A percentile compares a stretch with the other conserved stretches of the same genome.
Evolutionary conservation across 2,329 filamentous ascomycete genomes (phyloP).

Genomic region (Dactylellina drechsleri): DNA sequence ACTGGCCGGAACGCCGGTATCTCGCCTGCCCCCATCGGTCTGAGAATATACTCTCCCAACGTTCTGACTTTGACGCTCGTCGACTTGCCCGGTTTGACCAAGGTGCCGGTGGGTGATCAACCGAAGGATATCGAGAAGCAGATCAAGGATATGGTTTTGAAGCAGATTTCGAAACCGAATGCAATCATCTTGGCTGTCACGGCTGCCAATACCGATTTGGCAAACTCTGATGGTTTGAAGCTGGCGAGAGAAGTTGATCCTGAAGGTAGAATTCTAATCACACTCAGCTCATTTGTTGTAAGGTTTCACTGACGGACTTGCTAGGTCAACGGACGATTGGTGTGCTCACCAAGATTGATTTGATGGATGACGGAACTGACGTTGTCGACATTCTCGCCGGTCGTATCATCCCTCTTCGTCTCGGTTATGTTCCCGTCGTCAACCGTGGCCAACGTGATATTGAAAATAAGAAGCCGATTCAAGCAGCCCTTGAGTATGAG

Average conservation of each 20-base stretch:
- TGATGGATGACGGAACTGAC: constrained; percentile 99
- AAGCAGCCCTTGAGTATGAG: constrained; percentile 88
- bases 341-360: constrained; percentile 96
- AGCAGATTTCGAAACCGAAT: constrained; percentile 98
- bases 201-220: constrained; percentile 95
- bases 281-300: too few species aligned
- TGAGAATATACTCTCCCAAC: constrained; percentile 97
- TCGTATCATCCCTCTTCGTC: constrained; percentile 90
- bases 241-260: constrained; percentile 95
- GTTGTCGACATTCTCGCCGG: constrained; percentile 98
- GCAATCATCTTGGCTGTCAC: constrained; percentile 97
- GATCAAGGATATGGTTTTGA: constrained; percentile 97
- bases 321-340: constrained; percentile 86
- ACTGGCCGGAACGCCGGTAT: constrained; percentile 96
- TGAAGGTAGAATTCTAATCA: constrained; percentile 70
- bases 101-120: constrained; percentile 95
- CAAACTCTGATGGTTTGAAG: constrained; percentile 97
- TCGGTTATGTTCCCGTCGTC: constrained; percentile 97
- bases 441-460: constrained; percentile 98
- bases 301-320: constrained; percentile 13
- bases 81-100: constrained; percentile 94
- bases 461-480: constrained; percentile 96
- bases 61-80: constrained; percentile 96
- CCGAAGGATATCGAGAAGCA: constrained; percentile 96
- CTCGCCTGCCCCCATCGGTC: constrained; percentile 94